Evolutionary conservation across 768 basidiomycete genomes (phyloP).

Genomic region (Kwoniella heveanensis): DNA sequence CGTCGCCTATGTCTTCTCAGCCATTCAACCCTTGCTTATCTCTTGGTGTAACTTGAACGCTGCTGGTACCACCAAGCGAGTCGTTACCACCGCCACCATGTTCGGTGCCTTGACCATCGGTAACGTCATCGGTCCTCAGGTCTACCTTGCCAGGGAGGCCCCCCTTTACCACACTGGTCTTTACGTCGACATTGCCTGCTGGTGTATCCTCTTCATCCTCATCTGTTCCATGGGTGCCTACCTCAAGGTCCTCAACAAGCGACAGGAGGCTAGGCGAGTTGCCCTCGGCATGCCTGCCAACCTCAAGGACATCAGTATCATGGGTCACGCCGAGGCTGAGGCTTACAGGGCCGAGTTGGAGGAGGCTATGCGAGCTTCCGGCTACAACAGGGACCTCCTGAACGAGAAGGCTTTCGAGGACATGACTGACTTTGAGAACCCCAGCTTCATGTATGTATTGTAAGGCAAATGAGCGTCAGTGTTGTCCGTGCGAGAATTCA

Average conservation of each 20-base stretch:
- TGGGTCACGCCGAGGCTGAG: constrained; percentile 45
- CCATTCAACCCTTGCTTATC: constrained; percentile 34
- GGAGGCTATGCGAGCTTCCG: constrained; percentile 23
- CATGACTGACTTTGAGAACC: constrained; percentile 49
- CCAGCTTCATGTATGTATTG: constrained; percentile 37
- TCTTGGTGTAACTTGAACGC: constrained; percentile 48
- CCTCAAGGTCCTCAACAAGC: constrained; percentile 44
- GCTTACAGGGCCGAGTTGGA: constrained; percentile 47
- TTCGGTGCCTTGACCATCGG: constrained; percentile 43
- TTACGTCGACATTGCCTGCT: constrained; percentile 51
- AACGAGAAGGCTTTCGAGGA: constrained; percentile 47
- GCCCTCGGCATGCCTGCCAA: constrained; percentile 46
- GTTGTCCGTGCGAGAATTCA: no score
- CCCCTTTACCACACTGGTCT: constrained; percentile 52
- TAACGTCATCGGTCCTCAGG: constrained; percentile 50
- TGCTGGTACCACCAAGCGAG: constrained; percentile 46
- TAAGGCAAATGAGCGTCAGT: no score
- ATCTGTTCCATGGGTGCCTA: constrained; percentile 48
- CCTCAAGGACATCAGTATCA: constrained; percentile 52
- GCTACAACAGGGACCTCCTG: constrained; percentile 30
- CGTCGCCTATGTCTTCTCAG: constrained; percentile 36
- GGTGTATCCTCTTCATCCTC: constrained; percentile 41
- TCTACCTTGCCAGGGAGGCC: constrained; percentile 45
- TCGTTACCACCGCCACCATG: constrained; percentile 42
- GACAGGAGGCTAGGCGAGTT: constrained; percentile 43